Evolutionary conservation across 495 filamentous ascomycete genomes (phyloP), one percentile per base, ranked within the genome.

Genomic region (Aspergillus nanangensis): DNA sequence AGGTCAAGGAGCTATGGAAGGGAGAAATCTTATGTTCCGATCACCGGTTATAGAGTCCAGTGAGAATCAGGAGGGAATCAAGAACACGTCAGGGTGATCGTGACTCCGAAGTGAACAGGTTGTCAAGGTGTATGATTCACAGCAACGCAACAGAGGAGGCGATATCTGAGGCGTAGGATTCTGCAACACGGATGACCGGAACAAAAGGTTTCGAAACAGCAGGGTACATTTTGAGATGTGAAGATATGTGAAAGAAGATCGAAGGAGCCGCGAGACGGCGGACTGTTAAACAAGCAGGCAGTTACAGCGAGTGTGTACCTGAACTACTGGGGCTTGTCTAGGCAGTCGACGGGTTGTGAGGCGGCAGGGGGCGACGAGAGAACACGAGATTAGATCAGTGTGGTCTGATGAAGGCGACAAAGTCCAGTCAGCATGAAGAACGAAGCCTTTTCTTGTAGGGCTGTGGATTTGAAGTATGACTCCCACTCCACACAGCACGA

Each of bases 201-300:
- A 55, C 59, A 53, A 45, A 19, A 50, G 47, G 45, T 47, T 52
- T 51, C 32, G 45, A 52, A 50, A 37, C 55, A 58, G 52, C 50
- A 58, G 38, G 51, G 62, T 62, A 65, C 62, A 65, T 65, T 50
- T 65, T 65, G 62, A 49, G 47, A 45, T 37, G 39, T 14, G 44
- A 37, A 34, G 43, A 29, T 37, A 45, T 45, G 44, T 50, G 45
- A 34, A 34, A 38, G 44, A 41, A 44, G 48, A 44, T 51, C 45
- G 48, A 41, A 35, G 40, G 47, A 44, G 48, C 53, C 57, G 57
- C 53, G 48, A 50, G 47, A 44, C 51, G 51, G 53, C 49, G 41
- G 47, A 61, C 53, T 45, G 51, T 34, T 22, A 33, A 41, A 40
- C 50, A 60, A 57, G 53, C 57, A 60, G 57, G 50, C 50, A 56